Evolutionary conservation across 2,329 filamentous ascomycete species (phyloP), one percentile per base, ranked within the genome.

Genomic region (Colletotrichum orchidophilum): DNA sequence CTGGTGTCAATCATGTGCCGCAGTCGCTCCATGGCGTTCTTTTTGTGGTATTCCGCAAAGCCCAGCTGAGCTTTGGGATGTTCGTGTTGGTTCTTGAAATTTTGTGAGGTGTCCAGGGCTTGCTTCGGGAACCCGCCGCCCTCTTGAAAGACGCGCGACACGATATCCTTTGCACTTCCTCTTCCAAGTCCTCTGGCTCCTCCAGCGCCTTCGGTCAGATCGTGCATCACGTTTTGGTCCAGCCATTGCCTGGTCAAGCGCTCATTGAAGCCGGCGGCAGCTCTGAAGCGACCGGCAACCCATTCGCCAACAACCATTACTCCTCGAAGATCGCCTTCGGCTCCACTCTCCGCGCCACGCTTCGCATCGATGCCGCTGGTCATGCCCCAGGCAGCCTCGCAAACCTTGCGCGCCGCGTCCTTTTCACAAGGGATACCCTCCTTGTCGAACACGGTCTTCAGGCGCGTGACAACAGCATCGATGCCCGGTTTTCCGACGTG

Each of bases 401-500:
- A 96, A 1, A 97, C 83, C 77, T 93, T 93, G 74, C 96, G 89
- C 5, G 96, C 94, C 1, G 94, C 96, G 77, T 98, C 96, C 70
- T 91, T 92, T 76, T 99, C 96, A 74, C 93, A 96, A 0, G 91
- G 88, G 18, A 99, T 94, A 1, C 93, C 93, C 82, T 99, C 96
- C 75, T 93, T 95, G 70, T 94, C 91, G 75, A 99, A 98, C 0
- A 99, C 92, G 1, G 85, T 84, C 79, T 95, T 95, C 77, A 98
- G 87, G 15, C 96, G 91, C 8, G 88, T 86, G 4, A 97, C 92
- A 3, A 98, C 94, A 60, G 95, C 93, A 73, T 97, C 95, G 11
- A 98, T 83, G 0, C 93, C 91, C 2, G 96, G 95, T 76, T 96
- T 96, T 58, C 96, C 94, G 39, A 97, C 92, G 77, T 97, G 95